Conservation (phyloP, 2,329 filamentous ascomycete genomes). For the Teratosphaeria destructans region DNA sequence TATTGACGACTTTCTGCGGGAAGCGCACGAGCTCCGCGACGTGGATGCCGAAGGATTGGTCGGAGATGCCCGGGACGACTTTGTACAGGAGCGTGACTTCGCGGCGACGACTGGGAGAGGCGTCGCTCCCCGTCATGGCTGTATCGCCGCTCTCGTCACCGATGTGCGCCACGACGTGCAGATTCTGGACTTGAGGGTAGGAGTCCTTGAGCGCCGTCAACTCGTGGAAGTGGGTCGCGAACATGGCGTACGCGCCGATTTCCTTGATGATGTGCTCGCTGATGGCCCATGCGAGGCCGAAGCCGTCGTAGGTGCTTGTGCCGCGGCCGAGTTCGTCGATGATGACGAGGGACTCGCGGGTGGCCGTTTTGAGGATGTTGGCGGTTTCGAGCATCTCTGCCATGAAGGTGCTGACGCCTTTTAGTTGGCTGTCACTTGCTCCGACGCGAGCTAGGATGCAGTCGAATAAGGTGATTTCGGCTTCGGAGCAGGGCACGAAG, state of each 20-base stretch:
- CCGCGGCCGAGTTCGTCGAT: slow-evolving; percentile 95
- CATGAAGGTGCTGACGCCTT: slow-evolving; percentile 98
- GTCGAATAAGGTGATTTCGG: slow-evolving; percentile 91
- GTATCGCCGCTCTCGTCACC: slow-evolving; percentile 40
- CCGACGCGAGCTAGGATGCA: slow-evolving; percentile 93
- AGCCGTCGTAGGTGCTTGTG: slow-evolving; percentile 96
- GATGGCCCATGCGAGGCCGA: slow-evolving; percentile 98
- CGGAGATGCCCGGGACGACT: slow-evolving; percentile 88
- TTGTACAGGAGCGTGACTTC: slow-evolving; percentile 96
- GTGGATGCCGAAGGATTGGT: slow-evolving; percentile 97
- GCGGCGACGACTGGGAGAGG: slow-evolving; percentile 46
- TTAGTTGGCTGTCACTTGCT: slow-evolving; percentile 90
- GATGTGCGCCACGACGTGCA: slow-evolving; percentile 95
- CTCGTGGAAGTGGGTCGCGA: slow-evolving; percentile 98
- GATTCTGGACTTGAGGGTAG: slow-evolving; percentile 77
- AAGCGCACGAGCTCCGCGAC: slow-evolving; percentile 95
- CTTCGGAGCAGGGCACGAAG: slow-evolving; percentile 84
- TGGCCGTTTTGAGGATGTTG: slow-evolving; percentile 95
- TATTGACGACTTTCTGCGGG: slow-evolving; percentile 91
- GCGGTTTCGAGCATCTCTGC: slow-evolving; percentile 98
- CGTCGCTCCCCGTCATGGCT: slow-evolving; percentile 14
- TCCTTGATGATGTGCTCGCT: slow-evolving; percentile 94
- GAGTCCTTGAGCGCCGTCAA: slow-evolving; percentile 81
- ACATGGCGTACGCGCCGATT: slow-evolving; percentile 87
- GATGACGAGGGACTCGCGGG: slow-evolving; percentile 90